phyloP scores from a whole-genome alignment of 2,329 filamentous ascomycete species.

The Neonectria ditissima region DNA sequence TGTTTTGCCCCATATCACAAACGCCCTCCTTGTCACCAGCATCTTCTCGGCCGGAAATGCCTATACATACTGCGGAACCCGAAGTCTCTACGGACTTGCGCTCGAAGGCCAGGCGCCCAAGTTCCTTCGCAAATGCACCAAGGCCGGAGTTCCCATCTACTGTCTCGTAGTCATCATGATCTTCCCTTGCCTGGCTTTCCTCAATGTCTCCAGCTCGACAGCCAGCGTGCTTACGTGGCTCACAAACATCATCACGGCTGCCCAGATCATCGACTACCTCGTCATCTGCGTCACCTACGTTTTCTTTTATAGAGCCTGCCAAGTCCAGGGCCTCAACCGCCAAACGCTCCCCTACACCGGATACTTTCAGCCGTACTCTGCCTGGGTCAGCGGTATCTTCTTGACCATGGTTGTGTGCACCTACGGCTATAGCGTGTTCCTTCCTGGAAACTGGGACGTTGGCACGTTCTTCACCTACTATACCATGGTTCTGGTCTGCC shows the following conservation, averaged over 20 bases:
- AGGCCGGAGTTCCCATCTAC: slow-evolving; percentile 69
- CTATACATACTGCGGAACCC: slow-evolving; percentile 62
- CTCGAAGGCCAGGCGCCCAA: slow-evolving; percentile 59
- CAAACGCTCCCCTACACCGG: slow-evolving; percentile 66
- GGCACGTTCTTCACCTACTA: slow-evolving; percentile 63
- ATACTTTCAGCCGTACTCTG: slow-evolving; percentile 67
- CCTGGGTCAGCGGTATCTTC: slow-evolving; percentile 56
- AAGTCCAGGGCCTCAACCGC: slow-evolving; percentile 64
- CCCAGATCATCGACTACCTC: slow-evolving; percentile 70
- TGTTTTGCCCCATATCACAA: slow-evolving; percentile 66
- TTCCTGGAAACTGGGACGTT: slow-evolving; percentile 56
- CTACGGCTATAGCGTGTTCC: slow-evolving; percentile 67
- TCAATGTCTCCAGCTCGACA: slow-evolving; percentile 60
- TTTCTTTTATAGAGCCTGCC: slow-evolving; percentile 62
- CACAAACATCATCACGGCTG: slow-evolving; percentile 65
- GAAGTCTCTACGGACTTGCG: slow-evolving; percentile 63
- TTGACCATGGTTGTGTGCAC: slow-evolving; percentile 19
- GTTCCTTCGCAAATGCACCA: slow-evolving; percentile 68
- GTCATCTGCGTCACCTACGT: slow-evolving; percentile 61
- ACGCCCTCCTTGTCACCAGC: slow-evolving; percentile 58
- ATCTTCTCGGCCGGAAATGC: slow-evolving; percentile 60
- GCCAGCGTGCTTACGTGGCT: slow-evolving; percentile 63
- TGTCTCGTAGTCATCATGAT: slow-evolving; percentile 64
- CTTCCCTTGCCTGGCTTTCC: slow-evolving; percentile 63
- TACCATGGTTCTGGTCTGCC: slow-evolving; percentile 54